These are phyloP conservation scores for Panaeolus cyanescens DNA, from an alignment of 768 basidiomycete genomes.

Conservation along the genomic window DNA sequence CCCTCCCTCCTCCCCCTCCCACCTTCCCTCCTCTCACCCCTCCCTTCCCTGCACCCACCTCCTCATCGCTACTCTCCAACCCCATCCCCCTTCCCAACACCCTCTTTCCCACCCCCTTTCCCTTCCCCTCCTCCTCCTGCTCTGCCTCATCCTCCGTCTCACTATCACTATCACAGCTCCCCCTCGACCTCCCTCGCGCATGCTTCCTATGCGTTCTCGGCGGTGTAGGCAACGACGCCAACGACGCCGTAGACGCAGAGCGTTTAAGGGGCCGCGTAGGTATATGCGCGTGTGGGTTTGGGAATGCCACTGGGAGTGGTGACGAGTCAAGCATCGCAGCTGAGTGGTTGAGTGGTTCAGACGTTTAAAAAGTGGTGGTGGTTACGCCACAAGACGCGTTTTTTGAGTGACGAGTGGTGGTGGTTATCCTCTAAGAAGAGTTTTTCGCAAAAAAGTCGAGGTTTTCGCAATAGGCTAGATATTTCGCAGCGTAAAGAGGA, in stretches of 20 bases:
- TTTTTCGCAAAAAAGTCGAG: too few species aligned
- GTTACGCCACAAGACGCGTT: too few species aligned
- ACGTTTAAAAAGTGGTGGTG: too few species aligned
- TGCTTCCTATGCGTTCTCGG: constrained; percentile 59
- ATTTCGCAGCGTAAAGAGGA: too few species aligned
- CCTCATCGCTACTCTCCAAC: too few species aligned
- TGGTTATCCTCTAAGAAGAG: too few species aligned
- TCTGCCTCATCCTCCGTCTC: constrained; percentile 41
- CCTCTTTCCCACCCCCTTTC: constrained; percentile 31
- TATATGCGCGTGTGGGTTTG: background rate
- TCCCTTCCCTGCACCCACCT: constrained; percentile 25
- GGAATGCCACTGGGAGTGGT: background rate
- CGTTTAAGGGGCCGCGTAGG: constrained; percentile 47
- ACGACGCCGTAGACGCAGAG: constrained; percentile 62
- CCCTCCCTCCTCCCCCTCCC: background rate
- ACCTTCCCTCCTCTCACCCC: background rate
- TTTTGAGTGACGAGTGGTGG: too few species aligned
- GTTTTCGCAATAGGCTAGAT: too few species aligned
- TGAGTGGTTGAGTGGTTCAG: background rate
- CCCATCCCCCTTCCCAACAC: constrained; percentile 39
- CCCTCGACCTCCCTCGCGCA: constrained; percentile 42
- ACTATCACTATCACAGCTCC: constrained; percentile 47
- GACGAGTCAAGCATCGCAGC: background rate
- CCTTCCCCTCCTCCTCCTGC: constrained; percentile 16
- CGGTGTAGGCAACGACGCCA: constrained; percentile 68